phyloP scores from a whole-genome alignment of 768 basidiomycete genomes.

The Kwoniella botswanensis region DNA sequence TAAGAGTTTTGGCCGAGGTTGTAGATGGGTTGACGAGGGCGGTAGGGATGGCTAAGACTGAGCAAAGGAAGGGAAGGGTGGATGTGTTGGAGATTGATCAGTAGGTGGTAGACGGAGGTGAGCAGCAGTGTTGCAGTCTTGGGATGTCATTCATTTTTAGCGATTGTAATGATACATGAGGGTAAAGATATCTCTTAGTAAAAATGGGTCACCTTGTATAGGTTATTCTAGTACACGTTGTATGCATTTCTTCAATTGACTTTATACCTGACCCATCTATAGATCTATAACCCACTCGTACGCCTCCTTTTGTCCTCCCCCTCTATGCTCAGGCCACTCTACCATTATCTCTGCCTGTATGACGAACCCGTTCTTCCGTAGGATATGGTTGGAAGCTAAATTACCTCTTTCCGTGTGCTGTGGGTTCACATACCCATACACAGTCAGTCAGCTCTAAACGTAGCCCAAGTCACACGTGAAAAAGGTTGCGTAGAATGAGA shows the following conservation, averaged over 20 bases:
- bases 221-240: neutral
- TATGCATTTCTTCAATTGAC: neutral
- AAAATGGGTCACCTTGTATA: too few species aligned
- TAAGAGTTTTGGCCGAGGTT: conserved; percentile 38
- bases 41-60: conserved; percentile 39
- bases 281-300: neutral
- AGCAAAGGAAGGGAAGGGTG: neutral
- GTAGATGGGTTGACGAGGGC: conserved; percentile 42
- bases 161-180: too few species aligned
- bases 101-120: neutral
- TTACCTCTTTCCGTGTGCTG: neutral
- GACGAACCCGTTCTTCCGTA: neutral
- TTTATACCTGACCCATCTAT: too few species aligned
- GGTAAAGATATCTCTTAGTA: too few species aligned
- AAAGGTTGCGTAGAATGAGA: too few species aligned
- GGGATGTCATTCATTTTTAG: too few species aligned
- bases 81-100: conserved; percentile 17
- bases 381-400: neutral
- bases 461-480: too few species aligned
- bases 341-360: neutral
- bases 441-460: too few species aligned
- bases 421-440: too few species aligned
- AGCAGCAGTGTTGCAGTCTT: too few species aligned
- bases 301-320: neutral
- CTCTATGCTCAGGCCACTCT: conserved; percentile 8